Base-by-base conservation (phyloP, 495 filamentous ascomycete genomes). In the Neurospora tetrasperma region DNA sequence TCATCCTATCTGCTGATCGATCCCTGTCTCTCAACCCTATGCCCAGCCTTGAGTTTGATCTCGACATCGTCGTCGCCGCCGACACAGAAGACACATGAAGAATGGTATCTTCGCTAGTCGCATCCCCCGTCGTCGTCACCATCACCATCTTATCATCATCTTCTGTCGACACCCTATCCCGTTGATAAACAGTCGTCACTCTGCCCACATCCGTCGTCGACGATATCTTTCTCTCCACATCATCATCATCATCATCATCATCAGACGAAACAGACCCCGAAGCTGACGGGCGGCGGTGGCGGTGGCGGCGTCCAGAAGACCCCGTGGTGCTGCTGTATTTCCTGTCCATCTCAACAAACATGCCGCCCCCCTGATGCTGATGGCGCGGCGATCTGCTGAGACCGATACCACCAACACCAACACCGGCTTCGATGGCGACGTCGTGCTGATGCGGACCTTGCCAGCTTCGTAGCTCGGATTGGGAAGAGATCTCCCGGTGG, bases 31-130 rank as follows among this genome's bases (percentile, higher is more conserved):
- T 27, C 23, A 18, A 3, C 14, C 23, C 42, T 20, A 31, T 59
- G 8, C 42, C 43, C 70, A 62, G 20, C 39, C 27, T 71, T 43
- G 39, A 35, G 38, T 43, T 71, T 27, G 39, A 71, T 10, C 70
- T 71, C 27, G 23, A 12, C 62, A 6, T 62, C 48, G 68, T 73
- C 69, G 54, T 38, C 35, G 35, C 2, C 27, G 27, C 23, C 23
- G 38, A 41, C 16, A n/a, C 59, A 77, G 80, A 71, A 75, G 73
- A 62, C 7, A 69, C 73, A 0, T 80, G 79, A 11, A 83, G 71
- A 1, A 78, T 48, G 44, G 82, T 85, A 5, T 86, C 78, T 72
- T 82, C 87, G 38, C 81, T 81, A 72, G 86, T 87, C 12, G 82
- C 83, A 0, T 85, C 85, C 2, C 54, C 27, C 35, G 35, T 38